These are phyloP conservation scores for Apophysomyces trapeziformis DNA, from an alignment of 371 early-diverging fungal species.

Conservation along the genomic window DNA sequence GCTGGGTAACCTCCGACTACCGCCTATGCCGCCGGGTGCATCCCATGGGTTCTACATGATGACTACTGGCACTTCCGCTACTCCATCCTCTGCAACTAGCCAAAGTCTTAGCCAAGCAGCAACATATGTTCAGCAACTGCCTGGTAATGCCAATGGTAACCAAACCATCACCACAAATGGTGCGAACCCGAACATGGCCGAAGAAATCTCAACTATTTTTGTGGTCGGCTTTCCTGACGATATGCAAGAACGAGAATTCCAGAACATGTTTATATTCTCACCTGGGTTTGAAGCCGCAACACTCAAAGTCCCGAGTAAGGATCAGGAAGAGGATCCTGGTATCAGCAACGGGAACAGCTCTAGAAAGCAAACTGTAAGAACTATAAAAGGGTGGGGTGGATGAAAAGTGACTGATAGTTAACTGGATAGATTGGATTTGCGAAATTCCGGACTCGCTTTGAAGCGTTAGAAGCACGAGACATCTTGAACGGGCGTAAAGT, in stretches of 20 bases:
- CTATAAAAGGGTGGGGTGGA: background rate
- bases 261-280: slow-evolving; percentile 94
- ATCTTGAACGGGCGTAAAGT: slow-evolving; percentile 84
- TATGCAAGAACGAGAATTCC: slow-evolving; percentile 94
- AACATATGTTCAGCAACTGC: slow-evolving; percentile 4
- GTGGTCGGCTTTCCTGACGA: slow-evolving; percentile 97
- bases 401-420: background rate
- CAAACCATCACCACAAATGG: background rate
- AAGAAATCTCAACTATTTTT: slow-evolving; percentile 90
- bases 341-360: slow-evolving; percentile 9
- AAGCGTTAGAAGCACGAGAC: slow-evolving; percentile 85
- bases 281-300: slow-evolving; percentile 95
- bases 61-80: slow-evolving; percentile 11
- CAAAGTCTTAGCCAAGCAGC: background rate
- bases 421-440: slow-evolving; percentile 83
- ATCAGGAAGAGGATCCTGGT: slow-evolving; percentile 55
- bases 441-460: slow-evolving; percentile 84
- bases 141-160: background rate
- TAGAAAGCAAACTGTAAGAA: slow-evolving; percentile 31
- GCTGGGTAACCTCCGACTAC: slow-evolving; percentile 12
- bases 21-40: slow-evolving; percentile 11
- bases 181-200: slow-evolving; percentile 16
- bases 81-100: background rate
- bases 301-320: slow-evolving; percentile 75
- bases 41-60: slow-evolving; percentile 18